Evolutionary conservation across 805 yeast species (phyloP).

Genomic region (Cyberlindnera saturnus): DNA sequence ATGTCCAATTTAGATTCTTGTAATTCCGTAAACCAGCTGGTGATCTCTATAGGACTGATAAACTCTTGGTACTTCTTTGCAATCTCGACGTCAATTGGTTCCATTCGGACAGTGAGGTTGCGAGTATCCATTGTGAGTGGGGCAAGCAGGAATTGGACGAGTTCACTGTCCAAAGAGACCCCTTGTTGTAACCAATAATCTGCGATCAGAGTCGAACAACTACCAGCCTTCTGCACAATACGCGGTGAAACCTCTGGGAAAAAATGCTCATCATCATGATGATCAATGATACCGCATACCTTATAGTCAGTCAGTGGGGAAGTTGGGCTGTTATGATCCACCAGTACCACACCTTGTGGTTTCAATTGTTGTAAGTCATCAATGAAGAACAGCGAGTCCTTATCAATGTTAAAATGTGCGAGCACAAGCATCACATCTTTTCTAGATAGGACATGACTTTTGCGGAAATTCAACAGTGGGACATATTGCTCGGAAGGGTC

Average conservation of each 20-base stretch:
- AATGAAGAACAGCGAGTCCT: conserved; percentile 48
- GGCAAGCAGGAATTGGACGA: conserved; percentile 42
- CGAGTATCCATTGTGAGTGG: conserved; percentile 77
- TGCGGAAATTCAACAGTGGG: conserved; percentile 73
- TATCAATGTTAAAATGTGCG: conserved; percentile 37
- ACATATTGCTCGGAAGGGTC: conserved; percentile 17
- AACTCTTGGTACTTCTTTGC: conserved; percentile 29
- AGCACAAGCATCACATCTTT: conserved; percentile 64
- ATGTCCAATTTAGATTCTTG: conserved; percentile 55
- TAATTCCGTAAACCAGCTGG: conserved; percentile 27
- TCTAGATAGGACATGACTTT: conserved; percentile 58
- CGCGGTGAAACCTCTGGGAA: conserved; percentile 54
- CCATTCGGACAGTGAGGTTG: conserved; percentile 59
- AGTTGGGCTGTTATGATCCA: conserved; percentile 69
- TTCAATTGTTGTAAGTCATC: conserved; percentile 51
- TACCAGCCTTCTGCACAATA: conserved; percentile 57
- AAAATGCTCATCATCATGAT: conserved; percentile 68
- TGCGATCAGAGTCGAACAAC: conserved; percentile 74
- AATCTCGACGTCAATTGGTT: conserved; percentile 47
- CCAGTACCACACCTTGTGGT: conserved; percentile 38
- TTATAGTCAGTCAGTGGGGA: conserved; percentile 6
- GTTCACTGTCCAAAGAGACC: conserved; percentile 7
- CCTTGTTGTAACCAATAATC: conserved; percentile 43
- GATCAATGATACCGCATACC: conserved; percentile 71
- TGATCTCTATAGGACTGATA: neutral